Base-by-base conservation (phyloP, 2,329 filamentous ascomycete genomes). In the Monilinia fructicola region DNA sequence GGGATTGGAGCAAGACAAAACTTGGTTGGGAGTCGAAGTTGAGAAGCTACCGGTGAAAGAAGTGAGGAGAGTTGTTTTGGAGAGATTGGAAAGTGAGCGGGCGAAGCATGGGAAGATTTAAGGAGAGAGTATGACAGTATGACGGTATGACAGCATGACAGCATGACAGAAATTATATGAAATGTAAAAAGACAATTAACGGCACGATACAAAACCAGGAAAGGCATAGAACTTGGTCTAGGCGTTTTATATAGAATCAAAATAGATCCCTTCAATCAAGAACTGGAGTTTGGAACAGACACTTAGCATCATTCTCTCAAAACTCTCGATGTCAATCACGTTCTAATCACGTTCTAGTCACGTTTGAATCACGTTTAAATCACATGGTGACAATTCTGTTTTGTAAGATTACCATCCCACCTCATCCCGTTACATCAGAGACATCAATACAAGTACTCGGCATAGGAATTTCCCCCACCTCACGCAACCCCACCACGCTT, bases 21-120 rank as follows among this genome's bases (percentile, higher is more conserved):
- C 73, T 12, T 76, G 74, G 74, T 78, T 83, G 68, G 89, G 89
- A 77, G 90, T 89, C 9, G 86, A 82, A 40, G 76, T 87, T 1
- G 79, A 48, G 54, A 12, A 81, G 44, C 77, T 90, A 69, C 87
- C 87, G 0, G 82, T 90, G 1, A 77, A 83, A 44, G 79, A 82
- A 71, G 86, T 89, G 10, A 87, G 88, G 75, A 79, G 79, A 54
- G 77, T 81, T 4, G 81, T 86, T 70, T 79, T 66, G n/a, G 64
- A 58, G 0, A 72, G 70, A 58, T 65, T 71, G 38, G 64, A 59
- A 50, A 67, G 28, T 63, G 46, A 40, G 4, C 31, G 26, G 10
- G 54, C 28, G 26, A 42, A 54, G 38, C 48, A 55, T 44, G 52
- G 14, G 52, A 56, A 42, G 40, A 26, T 35, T 23, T 56, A 31